Conservation (phyloP, 495 filamentous ascomycete genomes). For the Geoglossum glabrum region DNA sequence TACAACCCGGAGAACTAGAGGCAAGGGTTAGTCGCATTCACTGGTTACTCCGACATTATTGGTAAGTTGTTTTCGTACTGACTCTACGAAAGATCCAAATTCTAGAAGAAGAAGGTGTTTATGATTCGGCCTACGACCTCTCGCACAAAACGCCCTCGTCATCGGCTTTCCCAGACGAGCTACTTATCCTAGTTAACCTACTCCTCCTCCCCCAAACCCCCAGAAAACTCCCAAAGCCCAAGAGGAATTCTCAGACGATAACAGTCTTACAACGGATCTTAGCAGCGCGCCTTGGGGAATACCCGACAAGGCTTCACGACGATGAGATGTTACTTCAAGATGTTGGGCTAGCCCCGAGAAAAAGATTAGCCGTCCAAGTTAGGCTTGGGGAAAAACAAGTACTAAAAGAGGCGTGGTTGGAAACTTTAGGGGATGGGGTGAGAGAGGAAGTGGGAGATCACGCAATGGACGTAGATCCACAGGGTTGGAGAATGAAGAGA, state of each 20-base stretch:
- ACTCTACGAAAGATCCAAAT: slow-evolving; percentile 20
- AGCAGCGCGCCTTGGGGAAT: slow-evolving; percentile 24
- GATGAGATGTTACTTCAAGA: slow-evolving; percentile 34
- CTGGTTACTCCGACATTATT: no score
- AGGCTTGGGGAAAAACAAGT: slow-evolving; percentile 65
- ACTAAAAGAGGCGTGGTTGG: slow-evolving; percentile 23
- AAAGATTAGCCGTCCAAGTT: slow-evolving; percentile 52
- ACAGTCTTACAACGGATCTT: slow-evolving; percentile 18
- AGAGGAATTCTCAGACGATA: slow-evolving; percentile 23
- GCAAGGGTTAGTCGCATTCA: neutral
- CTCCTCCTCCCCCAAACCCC: slow-evolving; percentile 24
- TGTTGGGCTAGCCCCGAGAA: slow-evolving; percentile 20
- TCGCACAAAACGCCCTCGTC: slow-evolving; percentile 19
- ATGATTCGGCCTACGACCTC: slow-evolving; percentile 37
- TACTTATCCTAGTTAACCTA: slow-evolving; percentile 27
- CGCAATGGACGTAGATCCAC: neutral
- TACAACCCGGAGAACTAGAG: slow-evolving; percentile 15
- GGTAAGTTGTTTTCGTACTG: neutral
- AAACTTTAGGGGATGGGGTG: neutral
- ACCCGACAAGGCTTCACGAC: slow-evolving; percentile 39
- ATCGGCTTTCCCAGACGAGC: slow-evolving; percentile 25
- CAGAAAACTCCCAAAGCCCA: slow-evolving; percentile 20
- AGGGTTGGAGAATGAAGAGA: neutral
- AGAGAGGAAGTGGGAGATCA: neutral
- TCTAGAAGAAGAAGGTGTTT: slow-evolving; percentile 27